Evolutionary conservation across 352 stramenopile species (phyloP), one percentile per base, ranked within the genome.

Genomic region (Pythium oligandrum): DNA sequence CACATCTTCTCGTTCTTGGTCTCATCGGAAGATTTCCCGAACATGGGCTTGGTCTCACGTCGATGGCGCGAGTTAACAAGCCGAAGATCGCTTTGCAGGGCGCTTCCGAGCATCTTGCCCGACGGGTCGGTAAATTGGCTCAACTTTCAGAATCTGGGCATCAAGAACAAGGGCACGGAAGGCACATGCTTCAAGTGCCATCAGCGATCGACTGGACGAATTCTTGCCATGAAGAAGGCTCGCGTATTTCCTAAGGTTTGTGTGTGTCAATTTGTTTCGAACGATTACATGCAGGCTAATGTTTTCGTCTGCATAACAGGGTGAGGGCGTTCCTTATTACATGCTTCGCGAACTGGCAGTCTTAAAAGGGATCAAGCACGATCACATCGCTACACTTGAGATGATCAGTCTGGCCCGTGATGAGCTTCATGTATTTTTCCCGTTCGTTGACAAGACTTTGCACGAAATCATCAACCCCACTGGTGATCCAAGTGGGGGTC

Each of bases 251-350:
- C 86, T 10, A 92, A 88, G 74, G 79, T 90, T 70, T 35, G 57
- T 37, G 11, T 26, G 2, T 31, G 49, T 35, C 17, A 11, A 0
- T 48, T 8, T 17, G 9, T 26, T 2, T 26, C 3, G n/a, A 44
- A 11, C 40, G 11, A 26, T 26, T 26, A 26, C 17, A 26, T 26
- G 17, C 17, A 26, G 17, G 17, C 17, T 26, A 26, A 26, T 26
- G 17, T 26, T 26, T 26, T 26, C 0, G 17, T 0, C 17, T 37
- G 30, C 5, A 10, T 50, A 53, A 54, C 40, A 93, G 72, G 88
- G 87, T 37, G 88, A 97, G 73, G 88, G 88, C 36, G 84, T 97
- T 12, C 88, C 88, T n/a, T 97, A 97, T 53, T 97, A 97, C 59
- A 96, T 96, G 88, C 71, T 97, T 7, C 71, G 88, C 46, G 88